These are phyloP conservation scores for Domatiomyces globalis DNA, from an alignment of 2,329 filamentous ascomycete genomes.

Conservation along the genomic window DNA sequence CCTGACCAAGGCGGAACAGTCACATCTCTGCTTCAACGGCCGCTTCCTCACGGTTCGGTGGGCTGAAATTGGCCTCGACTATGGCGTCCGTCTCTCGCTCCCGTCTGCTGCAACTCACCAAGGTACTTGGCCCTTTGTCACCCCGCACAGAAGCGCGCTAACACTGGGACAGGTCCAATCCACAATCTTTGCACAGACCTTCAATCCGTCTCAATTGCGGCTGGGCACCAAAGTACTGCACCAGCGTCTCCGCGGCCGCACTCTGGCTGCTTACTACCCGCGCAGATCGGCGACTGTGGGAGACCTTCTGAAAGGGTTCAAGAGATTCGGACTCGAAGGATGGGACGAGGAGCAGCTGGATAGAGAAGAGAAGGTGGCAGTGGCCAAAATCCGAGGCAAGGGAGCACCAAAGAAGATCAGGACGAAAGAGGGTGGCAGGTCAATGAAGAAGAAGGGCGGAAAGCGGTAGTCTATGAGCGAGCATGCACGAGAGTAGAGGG, in stretches of 20 bases:
- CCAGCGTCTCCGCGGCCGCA: constrained; percentile 71
- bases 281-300: constrained; percentile 55
- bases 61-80: neutral
- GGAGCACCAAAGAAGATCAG: constrained; percentile 81
- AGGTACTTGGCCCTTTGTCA: neutral
- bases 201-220: constrained; percentile 69
- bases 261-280: constrained; percentile 79
- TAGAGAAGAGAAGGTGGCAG: constrained; percentile 55
- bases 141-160: neutral
- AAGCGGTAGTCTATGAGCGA: constrained; percentile 5
- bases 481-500: no score
- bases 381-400: constrained; percentile 66
- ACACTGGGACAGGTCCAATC: constrained; percentile 56
- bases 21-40: no score
- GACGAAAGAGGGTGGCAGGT: constrained; percentile 24
- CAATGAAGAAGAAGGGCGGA: constrained; percentile 24
- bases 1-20: neutral
- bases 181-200: constrained; percentile 78
- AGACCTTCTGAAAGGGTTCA: constrained; percentile 58
- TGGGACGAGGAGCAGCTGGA: constrained; percentile 67
- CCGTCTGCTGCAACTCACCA: constrained; percentile 1
- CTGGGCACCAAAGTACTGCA: constrained; percentile 86
- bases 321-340: constrained; percentile 48
- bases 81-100: constrained; percentile 1
- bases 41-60: no score